Percentiles rank a stretch among this genome's conserved stretches.
Evolutionary conservation across 768 basidiomycete genomes (phyloP).

Genomic region (Lactifluus hygrophoroides): DNA sequence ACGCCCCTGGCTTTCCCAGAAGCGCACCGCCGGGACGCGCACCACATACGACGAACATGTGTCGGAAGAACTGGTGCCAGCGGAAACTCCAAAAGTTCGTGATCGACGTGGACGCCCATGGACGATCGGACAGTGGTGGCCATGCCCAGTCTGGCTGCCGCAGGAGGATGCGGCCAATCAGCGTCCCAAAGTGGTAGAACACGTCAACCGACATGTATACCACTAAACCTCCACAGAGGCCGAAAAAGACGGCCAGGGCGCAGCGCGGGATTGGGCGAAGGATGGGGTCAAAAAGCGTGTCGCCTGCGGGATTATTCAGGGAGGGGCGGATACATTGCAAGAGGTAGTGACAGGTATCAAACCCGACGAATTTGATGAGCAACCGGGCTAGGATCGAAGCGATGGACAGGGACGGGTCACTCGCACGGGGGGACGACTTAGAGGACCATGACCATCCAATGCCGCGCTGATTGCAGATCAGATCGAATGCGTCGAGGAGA

Average conservation of each 20-base stretch:
- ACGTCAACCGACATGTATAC: constrained; percentile 15
- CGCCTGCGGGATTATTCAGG: not conserved
- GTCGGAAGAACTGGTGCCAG: constrained; percentile 35
- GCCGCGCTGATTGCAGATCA: constrained; percentile 13
- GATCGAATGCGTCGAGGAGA: constrained; percentile 9
- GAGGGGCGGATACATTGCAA: constrained; percentile 1
- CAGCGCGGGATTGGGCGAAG: not conserved
- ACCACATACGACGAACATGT: constrained; percentile 27
- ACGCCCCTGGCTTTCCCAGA: constrained; percentile 39
- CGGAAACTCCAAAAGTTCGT: constrained; percentile 32
- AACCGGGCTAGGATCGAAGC: not conserved
- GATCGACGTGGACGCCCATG: constrained; percentile 33
- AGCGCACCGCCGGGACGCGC: constrained; percentile 28
- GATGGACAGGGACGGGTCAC: not conserved
- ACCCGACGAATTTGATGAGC: not conserved
- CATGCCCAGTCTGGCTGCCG: constrained; percentile 26
- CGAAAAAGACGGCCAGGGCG: not conserved
- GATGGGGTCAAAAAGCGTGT: constrained; percentile 4
- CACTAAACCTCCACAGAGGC: constrained; percentile 4
- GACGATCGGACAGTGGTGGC: constrained; percentile 30
- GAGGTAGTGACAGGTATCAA: not conserved
- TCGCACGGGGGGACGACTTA: not conserved
- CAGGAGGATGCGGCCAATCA: constrained; percentile 25
- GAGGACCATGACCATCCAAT: constrained; percentile 16
- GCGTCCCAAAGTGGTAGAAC: constrained; percentile 22